Percentiles rank a stretch among this genome's conserved stretches.
phyloP scores from a whole-genome alignment of 495 filamentous ascomycete genomes.

The Articulospora tetracladia region DNA sequence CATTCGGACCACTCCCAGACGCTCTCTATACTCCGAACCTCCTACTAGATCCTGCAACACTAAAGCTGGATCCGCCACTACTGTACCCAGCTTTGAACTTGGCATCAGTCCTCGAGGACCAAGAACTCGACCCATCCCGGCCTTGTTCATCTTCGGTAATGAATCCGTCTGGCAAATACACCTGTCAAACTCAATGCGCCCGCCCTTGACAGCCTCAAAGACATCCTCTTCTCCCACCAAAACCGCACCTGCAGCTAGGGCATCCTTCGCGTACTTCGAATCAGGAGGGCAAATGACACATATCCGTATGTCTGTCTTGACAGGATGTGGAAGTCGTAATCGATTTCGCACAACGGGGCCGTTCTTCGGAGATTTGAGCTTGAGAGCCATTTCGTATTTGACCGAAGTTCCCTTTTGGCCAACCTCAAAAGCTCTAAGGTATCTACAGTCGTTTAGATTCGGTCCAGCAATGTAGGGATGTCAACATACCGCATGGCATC shows the following conservation, averaged over 20 bases:
- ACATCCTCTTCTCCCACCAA: constrained; percentile 82
- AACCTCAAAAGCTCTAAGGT: constrained; percentile 88
- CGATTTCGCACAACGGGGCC: constrained; percentile 82
- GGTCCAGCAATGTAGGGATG: background rate
- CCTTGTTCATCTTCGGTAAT: constrained; percentile 67
- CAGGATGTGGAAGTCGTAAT: constrained; percentile 82
- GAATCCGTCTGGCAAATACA: constrained; percentile 82
- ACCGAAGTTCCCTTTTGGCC: constrained; percentile 63
- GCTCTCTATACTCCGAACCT: constrained; percentile 81
- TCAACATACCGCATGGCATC: constrained; percentile 86
- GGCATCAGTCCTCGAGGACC: constrained; percentile 93
- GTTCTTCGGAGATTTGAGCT: constrained; percentile 73
- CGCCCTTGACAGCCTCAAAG: constrained; percentile 73
- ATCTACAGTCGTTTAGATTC: constrained; percentile 43
- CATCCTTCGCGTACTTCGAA: constrained; percentile 63
- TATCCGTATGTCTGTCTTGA: constrained; percentile 79
- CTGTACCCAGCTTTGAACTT: constrained; percentile 76
- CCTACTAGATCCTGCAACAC: constrained; percentile 77
- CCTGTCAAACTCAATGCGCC: constrained; percentile 79
- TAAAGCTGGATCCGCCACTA: constrained; percentile 70
- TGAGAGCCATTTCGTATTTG: constrained; percentile 88
- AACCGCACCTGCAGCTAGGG: constrained; percentile 68
- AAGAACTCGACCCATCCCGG: constrained; percentile 71
- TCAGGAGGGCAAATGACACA: constrained; percentile 83
- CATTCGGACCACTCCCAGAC: constrained; percentile 77